phyloP scores from a whole-genome alignment of 306 rosid species.

The Ammopiptanthus mongolicus region DNA sequence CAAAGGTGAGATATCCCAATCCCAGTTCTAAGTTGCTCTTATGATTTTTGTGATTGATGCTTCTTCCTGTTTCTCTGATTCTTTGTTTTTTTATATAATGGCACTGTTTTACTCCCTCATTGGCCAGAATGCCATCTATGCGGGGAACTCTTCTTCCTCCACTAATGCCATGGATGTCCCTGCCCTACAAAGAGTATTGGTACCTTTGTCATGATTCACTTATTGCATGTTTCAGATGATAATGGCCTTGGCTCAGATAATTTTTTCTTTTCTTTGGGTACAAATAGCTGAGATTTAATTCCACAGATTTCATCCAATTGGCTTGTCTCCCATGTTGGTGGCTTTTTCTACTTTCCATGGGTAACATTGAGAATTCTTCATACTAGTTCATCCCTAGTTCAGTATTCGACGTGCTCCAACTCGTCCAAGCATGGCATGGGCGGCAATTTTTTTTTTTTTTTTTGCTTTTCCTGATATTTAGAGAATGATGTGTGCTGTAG shows the following conservation, averaged over 20 bases:
- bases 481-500: constrained; percentile 7
- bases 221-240: constrained; percentile 42
- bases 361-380: constrained; percentile 15
- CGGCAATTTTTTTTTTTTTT: background rate
- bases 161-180: constrained; percentile 73
- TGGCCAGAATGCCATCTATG: constrained; percentile 48
- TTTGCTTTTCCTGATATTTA: background rate
- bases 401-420: background rate
- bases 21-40: background rate
- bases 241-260: background rate
- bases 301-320: background rate
- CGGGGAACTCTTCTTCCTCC: constrained; percentile 60
- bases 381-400: background rate
- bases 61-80: background rate
- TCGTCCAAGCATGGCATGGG: constrained; percentile 3
- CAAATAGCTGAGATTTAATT: background rate
- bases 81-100: background rate
- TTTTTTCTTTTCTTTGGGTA: background rate
- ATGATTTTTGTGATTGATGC: background rate
- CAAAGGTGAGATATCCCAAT: constrained; percentile 44
- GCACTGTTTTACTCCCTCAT: background rate
- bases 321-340: background rate
- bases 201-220: constrained; percentile 61
- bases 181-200: constrained; percentile 79
- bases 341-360: background rate